A percentile compares a stretch with the other conserved stretches of the same genome.
These are phyloP conservation scores for Caloboletus firmus DNA, from an alignment of 1,284 basidiomycete genomes.

Conservation along the genomic window DNA sequence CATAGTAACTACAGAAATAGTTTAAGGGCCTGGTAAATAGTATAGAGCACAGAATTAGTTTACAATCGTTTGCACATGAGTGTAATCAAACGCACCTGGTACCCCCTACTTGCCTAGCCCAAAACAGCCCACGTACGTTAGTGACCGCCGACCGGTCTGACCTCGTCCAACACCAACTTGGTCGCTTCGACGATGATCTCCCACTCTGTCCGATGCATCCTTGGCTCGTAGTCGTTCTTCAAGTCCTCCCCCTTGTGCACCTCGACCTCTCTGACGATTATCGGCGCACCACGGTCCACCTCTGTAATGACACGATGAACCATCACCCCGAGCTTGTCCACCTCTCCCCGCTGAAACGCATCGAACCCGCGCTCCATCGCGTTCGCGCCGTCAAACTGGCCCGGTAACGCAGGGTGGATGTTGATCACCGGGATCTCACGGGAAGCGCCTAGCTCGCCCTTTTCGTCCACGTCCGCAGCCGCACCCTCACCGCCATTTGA, in stretches of 20 bases:
- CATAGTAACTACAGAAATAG: conserved; percentile 14
- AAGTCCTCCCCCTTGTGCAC: conserved; percentile 74
- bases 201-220: conserved; percentile 87
- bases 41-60: conserved; percentile 13
- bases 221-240: conserved; percentile 68
- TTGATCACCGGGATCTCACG: conserved; percentile 88
- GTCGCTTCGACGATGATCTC: conserved; percentile 88
- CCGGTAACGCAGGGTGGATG: conserved; percentile 93
- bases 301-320: conserved; percentile 92
- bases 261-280: conserved; percentile 79
- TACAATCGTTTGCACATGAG: conserved; percentile 8
- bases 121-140: neutral
- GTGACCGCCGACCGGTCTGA: conserved; percentile 16
- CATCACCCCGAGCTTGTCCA: conserved; percentile 84
- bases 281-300: conserved; percentile 89
- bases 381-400: conserved; percentile 90
- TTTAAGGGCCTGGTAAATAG: conserved; percentile 19
- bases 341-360: conserved; percentile 82
- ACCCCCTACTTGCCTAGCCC: neutral
- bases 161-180: conserved; percentile 60
- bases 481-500: neutral
- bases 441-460: conserved; percentile 27
- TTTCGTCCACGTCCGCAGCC: conserved; percentile 11
- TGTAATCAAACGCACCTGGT: conserved; percentile 14
- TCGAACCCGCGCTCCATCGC: conserved; percentile 90